Evolutionary conservation across 2,329 filamentous ascomycete species (phyloP), one percentile per base, ranked within the genome.

Genomic region (Calonectria pseudoturangicola): DNA sequence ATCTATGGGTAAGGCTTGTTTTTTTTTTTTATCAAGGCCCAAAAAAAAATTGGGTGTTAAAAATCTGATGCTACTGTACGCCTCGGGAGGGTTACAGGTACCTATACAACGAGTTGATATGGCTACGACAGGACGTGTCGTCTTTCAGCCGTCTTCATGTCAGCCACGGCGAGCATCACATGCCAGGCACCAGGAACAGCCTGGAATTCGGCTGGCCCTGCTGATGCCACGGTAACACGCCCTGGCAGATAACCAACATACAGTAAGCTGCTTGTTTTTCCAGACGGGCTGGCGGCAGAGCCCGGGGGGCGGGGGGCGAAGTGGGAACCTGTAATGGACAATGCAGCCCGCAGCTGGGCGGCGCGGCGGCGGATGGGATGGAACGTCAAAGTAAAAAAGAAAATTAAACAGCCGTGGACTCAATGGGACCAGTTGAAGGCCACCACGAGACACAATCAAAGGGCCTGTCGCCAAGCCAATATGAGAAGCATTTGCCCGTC

Each of bases 161-260:
- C 66, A 60, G 64, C 47, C 48, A 43, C 41, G 43, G 47, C 39
- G 56, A 68, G 48, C 69, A 56, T 71, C 69, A 71, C 69, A 71
- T 71, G 69, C 58, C 69, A 71, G 69, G 69, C 47, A 71, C 68
- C 68, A 65, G 50, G 62, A 47, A 54, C 63, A n/a, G 39, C 45
- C 12, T 27, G 36, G 18, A 41, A 28, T 45, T 48, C 69, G 56
- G 54, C 62, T 27, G 67, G 54, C 45, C 25, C 30, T 41, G 54
- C 36, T 63, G 63, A 67, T 71, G 21, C 63, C 25, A 36, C 28
- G 41, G 21, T 70, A 30, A 41, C 62, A 71, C 64, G 69, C 54
- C 64, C 56, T 71, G 51, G 45, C 36, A 66, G 60, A 48, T 69
- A 41, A 28, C 7, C 16, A 9, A 28, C 16, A 47, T 12, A 5